Percentiles rank a stretch among this genome's conserved stretches.
phyloP scores from a whole-genome alignment of 495 filamentous ascomycete species.

The Penicillium waksmanii region DNA sequence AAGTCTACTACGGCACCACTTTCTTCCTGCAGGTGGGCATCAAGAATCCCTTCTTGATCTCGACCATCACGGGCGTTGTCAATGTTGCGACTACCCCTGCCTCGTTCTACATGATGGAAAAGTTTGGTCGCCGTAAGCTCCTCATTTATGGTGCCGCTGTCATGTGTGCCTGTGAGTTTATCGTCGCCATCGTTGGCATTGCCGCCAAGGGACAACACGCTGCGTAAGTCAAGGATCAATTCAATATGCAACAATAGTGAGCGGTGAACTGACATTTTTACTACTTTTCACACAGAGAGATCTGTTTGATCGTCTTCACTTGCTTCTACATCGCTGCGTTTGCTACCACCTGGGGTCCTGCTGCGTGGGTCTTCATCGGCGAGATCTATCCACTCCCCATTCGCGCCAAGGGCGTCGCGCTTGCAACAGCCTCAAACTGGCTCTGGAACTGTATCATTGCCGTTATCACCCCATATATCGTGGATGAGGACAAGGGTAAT shows the following conservation, averaged over 20 bases:
- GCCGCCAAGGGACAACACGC: conserved; percentile 39
- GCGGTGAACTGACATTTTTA: not conserved
- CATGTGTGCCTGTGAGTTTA: conserved; percentile 64
- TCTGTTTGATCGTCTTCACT: conserved; percentile 67
- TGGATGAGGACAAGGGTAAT: conserved; percentile 63
- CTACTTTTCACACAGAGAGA: conserved; percentile 12
- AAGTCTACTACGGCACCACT: conserved; percentile 68
- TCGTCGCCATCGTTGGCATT: conserved; percentile 61
- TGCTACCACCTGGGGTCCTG: conserved; percentile 80
- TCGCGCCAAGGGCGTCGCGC: conserved; percentile 72
- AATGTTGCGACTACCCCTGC: conserved; percentile 69
- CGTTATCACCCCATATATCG: conserved; percentile 75
- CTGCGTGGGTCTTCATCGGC: conserved; percentile 77
- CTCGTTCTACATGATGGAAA: conserved; percentile 75
- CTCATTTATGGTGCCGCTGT: conserved; percentile 70
- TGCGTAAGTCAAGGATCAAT: conserved; percentile 21
- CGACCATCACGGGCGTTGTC: conserved; percentile 66
- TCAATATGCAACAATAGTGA: not conserved
- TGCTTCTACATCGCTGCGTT: conserved; percentile 88
- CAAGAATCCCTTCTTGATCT: conserved; percentile 69
- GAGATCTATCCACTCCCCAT: conserved; percentile 83
- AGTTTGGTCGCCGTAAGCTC: conserved; percentile 71
- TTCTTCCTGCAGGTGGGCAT: conserved; percentile 66
- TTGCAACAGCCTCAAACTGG: conserved; percentile 83
- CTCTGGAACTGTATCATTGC: conserved; percentile 73